Conservation (phyloP, 2,329 filamentous ascomycete species). For the Decorospora gaudefroyi region DNA sequence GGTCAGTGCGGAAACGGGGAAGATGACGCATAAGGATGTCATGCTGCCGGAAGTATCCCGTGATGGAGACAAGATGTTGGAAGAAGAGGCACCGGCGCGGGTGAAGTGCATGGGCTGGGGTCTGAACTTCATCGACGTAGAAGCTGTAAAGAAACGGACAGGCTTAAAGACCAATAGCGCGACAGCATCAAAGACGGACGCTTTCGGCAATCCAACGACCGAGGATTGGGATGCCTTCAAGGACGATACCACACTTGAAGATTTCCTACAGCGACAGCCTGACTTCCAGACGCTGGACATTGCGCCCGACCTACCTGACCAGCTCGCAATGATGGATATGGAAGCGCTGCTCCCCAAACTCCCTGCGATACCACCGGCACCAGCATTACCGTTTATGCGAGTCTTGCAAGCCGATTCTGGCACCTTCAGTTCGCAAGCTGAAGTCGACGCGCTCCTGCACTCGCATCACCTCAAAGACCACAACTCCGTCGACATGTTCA, state of each 20-base stretch:
- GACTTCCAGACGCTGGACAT: constrained; percentile 42
- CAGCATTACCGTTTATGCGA: constrained; percentile 41
- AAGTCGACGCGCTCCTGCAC: constrained; percentile 49
- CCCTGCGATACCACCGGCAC: constrained; percentile 45
- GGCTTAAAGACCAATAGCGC: constrained; percentile 23
- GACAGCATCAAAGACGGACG: constrained; percentile 18
- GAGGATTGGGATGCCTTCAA: constrained; percentile 44
- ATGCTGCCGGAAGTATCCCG: constrained; percentile 21
- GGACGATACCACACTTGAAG: constrained; percentile 45
- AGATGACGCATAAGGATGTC: constrained; percentile 69
- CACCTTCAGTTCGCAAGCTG: constrained; percentile 46
- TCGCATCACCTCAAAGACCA: constrained; percentile 63
- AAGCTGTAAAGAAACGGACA: constrained; percentile 51
- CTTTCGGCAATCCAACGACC: constrained; percentile 29
- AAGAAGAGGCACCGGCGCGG: constrained; percentile 11
- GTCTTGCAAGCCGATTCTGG: constrained; percentile 40
- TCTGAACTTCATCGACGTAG: constrained; percentile 59
- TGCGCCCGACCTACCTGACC: constrained; percentile 46
- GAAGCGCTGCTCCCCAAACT: constrained; percentile 47
- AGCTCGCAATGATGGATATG: constrained; percentile 50
- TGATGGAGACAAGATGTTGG: constrained; percentile 2
- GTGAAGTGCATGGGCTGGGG: constrained; percentile 60
- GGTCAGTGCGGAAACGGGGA: constrained; percentile 78
- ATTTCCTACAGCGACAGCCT: constrained; percentile 48
- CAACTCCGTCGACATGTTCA: constrained; percentile 77